A percentile compares a stretch with the other conserved stretches of the same genome.
phyloP scores from a whole-genome alignment of 2,329 filamentous ascomycete species.

The Ustulina deusta region DNA sequence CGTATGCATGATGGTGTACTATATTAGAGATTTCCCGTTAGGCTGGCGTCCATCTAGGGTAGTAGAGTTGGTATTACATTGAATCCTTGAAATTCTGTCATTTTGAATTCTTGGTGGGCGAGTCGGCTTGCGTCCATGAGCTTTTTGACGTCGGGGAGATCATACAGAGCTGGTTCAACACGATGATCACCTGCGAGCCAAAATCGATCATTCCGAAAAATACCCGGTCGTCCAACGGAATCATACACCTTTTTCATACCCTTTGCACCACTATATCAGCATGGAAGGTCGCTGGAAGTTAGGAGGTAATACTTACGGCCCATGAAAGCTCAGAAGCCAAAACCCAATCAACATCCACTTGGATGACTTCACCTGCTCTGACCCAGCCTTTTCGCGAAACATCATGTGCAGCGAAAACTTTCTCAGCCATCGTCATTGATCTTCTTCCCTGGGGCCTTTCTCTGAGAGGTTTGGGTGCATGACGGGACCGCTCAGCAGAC shows the following conservation, averaged over 20 bases:
- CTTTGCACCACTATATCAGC: slow-evolving; percentile 10
- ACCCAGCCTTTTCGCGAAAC: slow-evolving; percentile 52
- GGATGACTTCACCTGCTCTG: slow-evolving; percentile 55
- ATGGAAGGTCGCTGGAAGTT: neutral
- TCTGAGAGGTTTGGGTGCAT: slow-evolving; percentile 2
- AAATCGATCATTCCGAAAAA: slow-evolving; percentile 63
- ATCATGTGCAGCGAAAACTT: slow-evolving; percentile 60
- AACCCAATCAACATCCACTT: slow-evolving; percentile 60
- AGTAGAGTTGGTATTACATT: slow-evolving; percentile 26
- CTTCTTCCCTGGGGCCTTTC: slow-evolving; percentile 41
- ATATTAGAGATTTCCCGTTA: neutral
- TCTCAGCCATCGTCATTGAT: slow-evolving; percentile 58
- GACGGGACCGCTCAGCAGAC: slow-evolving; percentile 43
- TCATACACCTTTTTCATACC: slow-evolving; percentile 58
- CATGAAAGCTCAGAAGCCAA: slow-evolving; percentile 59
- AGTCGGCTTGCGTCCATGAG: slow-evolving; percentile 53
- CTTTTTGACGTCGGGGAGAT: slow-evolving; percentile 51
- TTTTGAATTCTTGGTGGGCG: slow-evolving; percentile 56
- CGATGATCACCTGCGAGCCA: slow-evolving; percentile 64
- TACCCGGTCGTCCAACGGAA: slow-evolving; percentile 54
- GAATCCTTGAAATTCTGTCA: slow-evolving; percentile 54
- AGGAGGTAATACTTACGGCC: slow-evolving; percentile 38
- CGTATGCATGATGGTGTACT: slow-evolving; percentile 60
- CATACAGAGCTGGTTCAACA: slow-evolving; percentile 58
- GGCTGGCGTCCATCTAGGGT: too few relatives aligned